Evolutionary conservation across 2,329 filamentous ascomycete genomes (phyloP).

Genomic region (Pestalotiopsis sp.): DNA sequence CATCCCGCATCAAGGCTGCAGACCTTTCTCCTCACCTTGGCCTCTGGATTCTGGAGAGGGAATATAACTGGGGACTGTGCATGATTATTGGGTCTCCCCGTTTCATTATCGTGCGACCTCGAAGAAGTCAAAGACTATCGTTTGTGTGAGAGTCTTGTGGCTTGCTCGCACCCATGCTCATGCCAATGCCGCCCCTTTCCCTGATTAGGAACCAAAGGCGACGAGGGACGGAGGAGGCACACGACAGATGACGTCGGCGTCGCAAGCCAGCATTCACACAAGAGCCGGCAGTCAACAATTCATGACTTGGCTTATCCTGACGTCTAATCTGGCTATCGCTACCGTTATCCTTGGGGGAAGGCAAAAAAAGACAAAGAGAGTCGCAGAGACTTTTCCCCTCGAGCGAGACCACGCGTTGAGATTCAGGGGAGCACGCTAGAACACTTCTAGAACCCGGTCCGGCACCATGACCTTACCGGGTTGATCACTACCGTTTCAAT

Average conservation of each 20-base stretch:
- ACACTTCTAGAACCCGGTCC: not conserved
- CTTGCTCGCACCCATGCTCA: not conserved
- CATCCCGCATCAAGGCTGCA: not conserved
- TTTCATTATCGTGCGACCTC: slow-evolving; percentile 9
- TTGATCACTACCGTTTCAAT: not conserved
- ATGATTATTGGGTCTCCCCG: not conserved
- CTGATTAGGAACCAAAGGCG: too few species aligned
- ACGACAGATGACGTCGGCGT: too few species aligned
- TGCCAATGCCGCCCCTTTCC: too few species aligned
- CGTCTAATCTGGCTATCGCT: too few species aligned
- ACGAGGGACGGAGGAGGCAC: too few species aligned
- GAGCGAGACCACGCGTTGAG: not conserved
- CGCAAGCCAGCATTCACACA: too few species aligned
- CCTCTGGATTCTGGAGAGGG: not conserved
- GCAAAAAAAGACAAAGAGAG: not conserved
- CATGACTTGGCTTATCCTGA: too few species aligned
- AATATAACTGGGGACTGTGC: not conserved
- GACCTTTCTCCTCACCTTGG: not conserved
- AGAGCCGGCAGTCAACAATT: too few species aligned
- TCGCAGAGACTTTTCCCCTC: too few species aligned
- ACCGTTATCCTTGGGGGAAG: not conserved
- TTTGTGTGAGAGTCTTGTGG: not conserved
- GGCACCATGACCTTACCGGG: not conserved
- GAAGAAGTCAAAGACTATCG: not conserved
- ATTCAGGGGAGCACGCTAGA: slow-evolving; percentile 1